Evolutionary conservation across 768 basidiomycete species (phyloP).

Genomic region (Sarcodon aspratus): DNA sequence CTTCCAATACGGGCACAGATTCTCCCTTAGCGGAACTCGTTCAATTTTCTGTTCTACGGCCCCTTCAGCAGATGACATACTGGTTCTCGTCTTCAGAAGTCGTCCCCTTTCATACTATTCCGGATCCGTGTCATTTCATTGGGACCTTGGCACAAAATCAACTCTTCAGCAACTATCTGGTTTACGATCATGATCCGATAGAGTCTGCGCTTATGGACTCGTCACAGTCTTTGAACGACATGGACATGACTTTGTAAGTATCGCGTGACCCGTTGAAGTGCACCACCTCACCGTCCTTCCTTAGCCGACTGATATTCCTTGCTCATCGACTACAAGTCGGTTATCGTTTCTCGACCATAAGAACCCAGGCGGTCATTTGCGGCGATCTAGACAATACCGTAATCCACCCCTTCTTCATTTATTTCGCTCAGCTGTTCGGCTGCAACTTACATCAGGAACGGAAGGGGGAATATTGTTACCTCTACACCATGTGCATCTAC

Average conservation of each 20-base stretch:
- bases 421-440: constrained; percentile 13
- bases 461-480: not conserved
- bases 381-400: constrained; percentile 11
- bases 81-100: not conserved
- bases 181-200: not conserved
- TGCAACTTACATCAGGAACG: constrained; percentile 12
- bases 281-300: not conserved
- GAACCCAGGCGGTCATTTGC: constrained; percentile 11
- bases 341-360: constrained; percentile 7
- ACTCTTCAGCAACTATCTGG: not conserved
- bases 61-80: not conserved
- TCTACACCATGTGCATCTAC: no score
- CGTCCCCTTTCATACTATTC: not conserved
- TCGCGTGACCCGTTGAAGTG: not conserved
- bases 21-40: not conserved
- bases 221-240: not conserved
- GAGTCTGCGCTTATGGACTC: not conserved
- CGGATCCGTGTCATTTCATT: not conserved
- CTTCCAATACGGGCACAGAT: not conserved
- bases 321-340: constrained; percentile 13
- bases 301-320: constrained; percentile 11
- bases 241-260: not conserved
- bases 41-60: not conserved
- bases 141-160: not conserved
- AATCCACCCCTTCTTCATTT: constrained; percentile 12